A percentile compares a stretch with the other conserved stretches of the same genome.
Conservation (phyloP, 2,329 filamentous ascomycete species). For the Rugonectria rugulosa region DNA sequence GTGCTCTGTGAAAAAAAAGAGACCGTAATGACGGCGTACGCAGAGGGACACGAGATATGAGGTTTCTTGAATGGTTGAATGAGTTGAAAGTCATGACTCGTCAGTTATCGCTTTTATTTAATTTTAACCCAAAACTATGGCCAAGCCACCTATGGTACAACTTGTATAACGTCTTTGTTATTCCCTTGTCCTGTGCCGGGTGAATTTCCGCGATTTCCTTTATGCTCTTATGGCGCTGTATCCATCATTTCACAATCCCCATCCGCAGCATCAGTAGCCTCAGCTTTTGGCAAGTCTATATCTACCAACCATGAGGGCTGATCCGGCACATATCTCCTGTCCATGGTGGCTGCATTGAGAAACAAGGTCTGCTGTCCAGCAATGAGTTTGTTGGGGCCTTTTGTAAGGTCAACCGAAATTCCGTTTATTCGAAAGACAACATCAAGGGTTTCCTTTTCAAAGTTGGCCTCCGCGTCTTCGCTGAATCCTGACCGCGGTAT, state of each 20-base stretch:
- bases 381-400: slow-evolving; percentile 42
- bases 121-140: no score
- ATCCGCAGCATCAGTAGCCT: not conserved
- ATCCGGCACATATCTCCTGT: slow-evolving; percentile 47
- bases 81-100: no score
- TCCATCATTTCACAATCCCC: not conserved
- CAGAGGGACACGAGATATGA: slow-evolving; percentile 7
- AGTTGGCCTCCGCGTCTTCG: slow-evolving; percentile 11
- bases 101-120: no score
- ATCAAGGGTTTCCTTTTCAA: slow-evolving; percentile 27
- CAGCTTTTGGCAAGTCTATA: slow-evolving; percentile 48
- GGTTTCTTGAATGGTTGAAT: slow-evolving; percentile 7
- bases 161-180: slow-evolving; percentile 23
- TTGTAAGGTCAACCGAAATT: slow-evolving; percentile 48
- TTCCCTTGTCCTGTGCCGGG: no score
- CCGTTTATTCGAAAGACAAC: slow-evolving; percentile 39
- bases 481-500: slow-evolving; percentile 34
- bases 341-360: slow-evolving; percentile 65
- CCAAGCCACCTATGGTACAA: no score
- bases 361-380: slow-evolving; percentile 62
- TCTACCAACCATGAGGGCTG: slow-evolving; percentile 64
- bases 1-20: not conserved
- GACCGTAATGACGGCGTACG: not conserved
- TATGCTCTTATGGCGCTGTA: not conserved
- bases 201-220: no score